Base-by-base conservation (phyloP, 495 filamentous ascomycete genomes). In the Monascus purpureus region DNA sequence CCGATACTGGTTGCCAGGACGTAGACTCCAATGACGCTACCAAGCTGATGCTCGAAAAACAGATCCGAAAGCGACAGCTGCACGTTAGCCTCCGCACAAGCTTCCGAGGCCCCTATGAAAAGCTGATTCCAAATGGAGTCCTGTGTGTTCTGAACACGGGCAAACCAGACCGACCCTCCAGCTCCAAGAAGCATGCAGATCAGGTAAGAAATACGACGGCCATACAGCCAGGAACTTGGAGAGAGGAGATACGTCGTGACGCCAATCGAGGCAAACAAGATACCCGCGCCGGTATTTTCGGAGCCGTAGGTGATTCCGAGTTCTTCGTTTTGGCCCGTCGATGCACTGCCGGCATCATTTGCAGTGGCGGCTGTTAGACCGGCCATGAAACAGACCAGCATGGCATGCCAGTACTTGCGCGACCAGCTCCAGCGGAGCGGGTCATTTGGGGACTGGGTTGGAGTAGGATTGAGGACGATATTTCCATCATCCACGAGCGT, bases 401-500 rank as follows among this genome's bases (percentile, higher is more conserved):
- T 31, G 8, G 47, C 39, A 41, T 50, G 44, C 47, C 47, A 50
- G 18, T 48, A 50, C 14, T 67, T 67, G 29, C 66, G 54, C 29
- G 44, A 42, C 6, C 39, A 48, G 25, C 57, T 54, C 67, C 67
- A 71, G 32, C 69, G 69, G 40, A 72, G 47, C 17, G 67, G 66
- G 31, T 72, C 68, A 29, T 70, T 53, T 13, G 64, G 62, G 29
- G 67, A 61, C 9, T 46, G 39, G 2, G 65, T 67, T 4, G 67
- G 67, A 1, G 57, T 49, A 13, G 67, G 68, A 17, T 66, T 53
- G 13, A 72, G 49, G 11, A 65, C 53, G 33, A 70, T 43, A 19
- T 67, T 59, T 30, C 44, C 47, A 13, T 36, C 7, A n/a, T 25
- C 22, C 7, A 25, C 22, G 7, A 25, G n/a, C 7, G 7, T 6